Percentiles rank a stretch among this genome's conserved stretches.
Evolutionary conservation across 768 basidiomycete genomes (phyloP).

Genomic region (Boletus patriciae): DNA sequence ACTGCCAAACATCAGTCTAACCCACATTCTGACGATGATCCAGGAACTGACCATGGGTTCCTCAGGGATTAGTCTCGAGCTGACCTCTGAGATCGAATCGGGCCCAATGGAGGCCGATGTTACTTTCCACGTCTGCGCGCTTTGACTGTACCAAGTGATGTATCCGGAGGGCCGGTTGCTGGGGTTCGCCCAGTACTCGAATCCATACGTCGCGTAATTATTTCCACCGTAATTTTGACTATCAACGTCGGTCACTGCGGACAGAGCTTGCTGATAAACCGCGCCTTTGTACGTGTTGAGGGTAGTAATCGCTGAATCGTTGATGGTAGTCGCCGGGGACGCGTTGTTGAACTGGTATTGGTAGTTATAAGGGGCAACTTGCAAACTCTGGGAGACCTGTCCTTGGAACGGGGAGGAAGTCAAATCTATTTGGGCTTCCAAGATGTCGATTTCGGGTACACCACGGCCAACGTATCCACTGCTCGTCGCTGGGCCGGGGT

Average conservation of each 20-base stretch:
- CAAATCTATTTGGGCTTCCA: constrained; percentile 77
- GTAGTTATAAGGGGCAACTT: constrained; percentile 77
- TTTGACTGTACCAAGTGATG: constrained; percentile 80
- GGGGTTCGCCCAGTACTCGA: constrained; percentile 82
- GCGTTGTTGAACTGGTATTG: constrained; percentile 60
- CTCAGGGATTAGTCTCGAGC: constrained; percentile 70
- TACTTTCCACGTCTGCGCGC: constrained; percentile 68
- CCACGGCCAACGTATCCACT: constrained; percentile 59
- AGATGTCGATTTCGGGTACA: constrained; percentile 90
- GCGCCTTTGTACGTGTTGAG: constrained; percentile 74
- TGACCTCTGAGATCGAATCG: constrained; percentile 56
- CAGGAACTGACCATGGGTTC: constrained; percentile 82
- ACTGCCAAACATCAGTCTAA: constrained; percentile 43
- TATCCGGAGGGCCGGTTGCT: constrained; percentile 64
- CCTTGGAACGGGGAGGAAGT: constrained; percentile 47
- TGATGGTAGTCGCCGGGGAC: constrained; percentile 52
- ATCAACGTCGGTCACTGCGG: constrained; percentile 59
- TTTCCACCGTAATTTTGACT: constrained; percentile 54
- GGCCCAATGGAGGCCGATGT: constrained; percentile 66
- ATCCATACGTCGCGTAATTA: constrained; percentile 63
- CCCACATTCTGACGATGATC: neutral
- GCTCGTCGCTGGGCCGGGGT: constrained; percentile 69
- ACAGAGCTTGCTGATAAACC: constrained; percentile 71
- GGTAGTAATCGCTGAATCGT: constrained; percentile 48
- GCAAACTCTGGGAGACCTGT: constrained; percentile 78